These are phyloP conservation scores for Physaria fendleri DNA, from an alignment of 345 rosid genomes.

Conservation along the genomic window DNA sequence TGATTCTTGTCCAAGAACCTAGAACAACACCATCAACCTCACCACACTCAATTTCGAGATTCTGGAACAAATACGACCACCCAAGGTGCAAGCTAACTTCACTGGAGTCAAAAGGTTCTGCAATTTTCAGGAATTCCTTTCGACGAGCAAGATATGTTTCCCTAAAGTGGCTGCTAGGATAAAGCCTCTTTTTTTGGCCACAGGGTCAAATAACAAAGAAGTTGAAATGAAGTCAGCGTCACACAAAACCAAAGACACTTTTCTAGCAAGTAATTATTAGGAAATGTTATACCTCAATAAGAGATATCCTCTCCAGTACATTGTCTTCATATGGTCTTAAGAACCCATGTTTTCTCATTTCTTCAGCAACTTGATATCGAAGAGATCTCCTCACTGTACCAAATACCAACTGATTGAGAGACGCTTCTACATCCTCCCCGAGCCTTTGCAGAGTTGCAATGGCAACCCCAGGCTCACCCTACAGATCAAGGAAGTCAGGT, in stretches of 20 bases:
- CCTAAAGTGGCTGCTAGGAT: slow-evolving; percentile 95
- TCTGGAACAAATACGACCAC: slow-evolving; percentile 36
- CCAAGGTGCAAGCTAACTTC: slow-evolving; percentile 43
- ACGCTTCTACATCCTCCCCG: slow-evolving; percentile 79
- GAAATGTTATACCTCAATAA: slow-evolving; percentile 67
- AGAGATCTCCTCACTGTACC: slow-evolving; percentile 85
- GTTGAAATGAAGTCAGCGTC: slow-evolving; percentile 26
- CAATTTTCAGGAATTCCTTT: slow-evolving; percentile 35
- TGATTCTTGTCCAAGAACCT: slow-evolving; percentile 75
- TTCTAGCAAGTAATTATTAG: slow-evolving; percentile 14
- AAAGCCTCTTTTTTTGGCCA: slow-evolving; percentile 71
- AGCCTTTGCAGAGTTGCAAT: slow-evolving; percentile 83
- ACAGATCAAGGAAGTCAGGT: slow-evolving; percentile 37
- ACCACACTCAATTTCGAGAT: slow-evolving; percentile 66
- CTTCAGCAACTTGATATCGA: slow-evolving; percentile 68
- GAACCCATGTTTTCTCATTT: slow-evolving; percentile 66
- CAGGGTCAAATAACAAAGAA: slow-evolving; percentile 22
- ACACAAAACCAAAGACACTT: slow-evolving; percentile 8
- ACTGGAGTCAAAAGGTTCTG: slow-evolving; percentile 33
- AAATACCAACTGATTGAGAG: slow-evolving; percentile 84
- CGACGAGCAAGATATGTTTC: slow-evolving; percentile 58
- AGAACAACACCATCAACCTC: slow-evolving; percentile 93
- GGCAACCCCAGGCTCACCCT: slow-evolving; percentile 93
- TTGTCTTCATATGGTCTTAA: slow-evolving; percentile 72
- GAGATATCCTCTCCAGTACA: slow-evolving; percentile 63